Conservation (phyloP, 2,329 filamentous ascomycete genomes). For the Epichloe baconii region DNA sequence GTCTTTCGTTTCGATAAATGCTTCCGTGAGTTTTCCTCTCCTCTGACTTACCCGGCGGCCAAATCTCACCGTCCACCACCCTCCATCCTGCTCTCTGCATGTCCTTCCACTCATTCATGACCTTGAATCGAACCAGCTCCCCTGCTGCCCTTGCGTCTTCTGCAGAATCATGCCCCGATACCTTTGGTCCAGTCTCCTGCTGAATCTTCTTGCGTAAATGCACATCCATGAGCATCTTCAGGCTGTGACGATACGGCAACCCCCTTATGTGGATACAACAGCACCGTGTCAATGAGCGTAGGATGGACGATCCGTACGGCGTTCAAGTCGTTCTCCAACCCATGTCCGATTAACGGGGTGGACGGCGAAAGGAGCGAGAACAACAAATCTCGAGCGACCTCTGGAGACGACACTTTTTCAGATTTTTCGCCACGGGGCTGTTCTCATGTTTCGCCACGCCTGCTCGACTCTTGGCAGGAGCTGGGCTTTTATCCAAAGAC, state of each 20-base stretch:
- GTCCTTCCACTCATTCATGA: slow-evolving; percentile 55
- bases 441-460: slow-evolving; percentile 13
- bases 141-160: slow-evolving; percentile 87
- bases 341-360: slow-evolving; percentile 84
- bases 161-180: slow-evolving; percentile 71
- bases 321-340: slow-evolving; percentile 91
- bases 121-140: slow-evolving; percentile 63
- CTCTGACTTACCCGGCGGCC: slow-evolving; percentile 21
- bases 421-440: slow-evolving; percentile 17
- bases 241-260: slow-evolving; percentile 61
- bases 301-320: slow-evolving; percentile 73
- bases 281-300: slow-evolving; percentile 69
- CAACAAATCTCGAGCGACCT: slow-evolving; percentile 61
- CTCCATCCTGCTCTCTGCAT: slow-evolving; percentile 57
- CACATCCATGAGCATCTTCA: slow-evolving; percentile 62
- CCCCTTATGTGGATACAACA: slow-evolving; percentile 68
- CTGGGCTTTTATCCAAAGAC: slow-evolving; percentile 3
- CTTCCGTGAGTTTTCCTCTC: slow-evolving; percentile 20
- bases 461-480: background rate
- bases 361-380: slow-evolving; percentile 60
- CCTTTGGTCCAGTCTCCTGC: slow-evolving; percentile 38
- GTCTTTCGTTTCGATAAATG: slow-evolving; percentile 21
- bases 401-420: slow-evolving; percentile 65
- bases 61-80: slow-evolving; percentile 35
- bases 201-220: slow-evolving; percentile 70